Conservation (phyloP, 129 eudicot genomes). For the Tagetes erecta region DNA sequence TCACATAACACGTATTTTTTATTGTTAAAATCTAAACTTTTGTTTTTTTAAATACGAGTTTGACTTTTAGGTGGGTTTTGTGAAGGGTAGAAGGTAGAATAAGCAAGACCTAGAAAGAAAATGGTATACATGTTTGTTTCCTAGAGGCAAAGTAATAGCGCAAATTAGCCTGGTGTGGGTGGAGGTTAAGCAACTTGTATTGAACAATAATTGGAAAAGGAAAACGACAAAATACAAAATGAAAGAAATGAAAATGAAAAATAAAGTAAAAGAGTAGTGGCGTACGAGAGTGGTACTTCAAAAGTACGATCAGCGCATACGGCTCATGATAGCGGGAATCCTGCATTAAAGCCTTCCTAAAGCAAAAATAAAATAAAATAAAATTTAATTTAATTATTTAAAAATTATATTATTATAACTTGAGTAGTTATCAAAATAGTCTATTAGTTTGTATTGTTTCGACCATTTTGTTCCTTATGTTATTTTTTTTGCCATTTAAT, state of each 20-base stretch:
- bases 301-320: conserved; percentile 32
- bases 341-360: conserved; percentile 15
- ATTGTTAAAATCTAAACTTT: neutral
- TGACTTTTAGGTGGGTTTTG: conserved; percentile 19
- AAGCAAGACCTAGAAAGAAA: conserved; percentile 25
- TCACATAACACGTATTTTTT: no score
- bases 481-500: no score
- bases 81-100: conserved; percentile 6
- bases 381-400: neutral
- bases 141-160: conserved; percentile 25
- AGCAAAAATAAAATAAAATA: no score
- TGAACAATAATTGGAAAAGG: conserved; percentile 23
- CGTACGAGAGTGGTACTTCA: conserved; percentile 40
- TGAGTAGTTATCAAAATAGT: no score
- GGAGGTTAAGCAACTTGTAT: conserved; percentile 9
- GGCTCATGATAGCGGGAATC: conserved; percentile 40
- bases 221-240: neutral
- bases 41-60: neutral
- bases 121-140: conserved; percentile 19
- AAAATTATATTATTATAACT: no score
- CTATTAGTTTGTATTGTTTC: no score
- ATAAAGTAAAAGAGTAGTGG: conserved; percentile 21
- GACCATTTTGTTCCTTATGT: no score
- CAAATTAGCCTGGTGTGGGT: conserved; percentile 2
- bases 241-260: neutral